A percentile compares a stretch with the other conserved stretches of the same genome.
Conservation (phyloP, 2,329 filamentous ascomycete species). For the Scleromitrula shiraiana region DNA sequence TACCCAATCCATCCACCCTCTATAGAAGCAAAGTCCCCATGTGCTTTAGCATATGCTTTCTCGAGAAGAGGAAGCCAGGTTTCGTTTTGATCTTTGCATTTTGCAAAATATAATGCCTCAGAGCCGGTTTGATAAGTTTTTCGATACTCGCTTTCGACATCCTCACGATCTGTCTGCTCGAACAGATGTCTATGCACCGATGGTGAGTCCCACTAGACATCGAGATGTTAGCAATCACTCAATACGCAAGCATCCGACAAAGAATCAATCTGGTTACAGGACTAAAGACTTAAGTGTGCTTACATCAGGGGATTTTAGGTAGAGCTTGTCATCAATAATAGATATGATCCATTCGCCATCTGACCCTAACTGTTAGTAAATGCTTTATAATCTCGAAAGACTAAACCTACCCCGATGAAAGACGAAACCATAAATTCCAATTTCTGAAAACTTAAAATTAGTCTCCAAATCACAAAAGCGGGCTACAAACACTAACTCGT, state of each 20-base stretch:
- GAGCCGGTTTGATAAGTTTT: slow-evolving; percentile 46
- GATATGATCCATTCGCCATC: slow-evolving; percentile 90
- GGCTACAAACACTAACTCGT: slow-evolving; percentile 30
- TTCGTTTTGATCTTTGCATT: slow-evolving; percentile 67
- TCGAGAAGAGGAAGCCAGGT: slow-evolving; percentile 76
- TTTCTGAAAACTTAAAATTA: slow-evolving; percentile 31
- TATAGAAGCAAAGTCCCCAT: slow-evolving; percentile 70
- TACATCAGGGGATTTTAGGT: slow-evolving; percentile 70
- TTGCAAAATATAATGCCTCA: slow-evolving; percentile 69
- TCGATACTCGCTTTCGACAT: slow-evolving; percentile 62
- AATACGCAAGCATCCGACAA: too few species aligned
- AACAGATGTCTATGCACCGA: slow-evolving; percentile 67
- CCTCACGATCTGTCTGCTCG: slow-evolving; percentile 66
- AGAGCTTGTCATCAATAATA: slow-evolving; percentile 86
- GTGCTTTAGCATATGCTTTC: slow-evolving; percentile 78
- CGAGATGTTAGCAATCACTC: too few species aligned
- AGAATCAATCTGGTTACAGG: too few species aligned
- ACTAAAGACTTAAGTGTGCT: too few species aligned
- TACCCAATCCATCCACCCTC: slow-evolving; percentile 55
- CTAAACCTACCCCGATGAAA: slow-evolving; percentile 53
- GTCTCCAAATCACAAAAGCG: neutral
- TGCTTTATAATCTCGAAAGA: neutral
- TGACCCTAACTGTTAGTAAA: neutral
- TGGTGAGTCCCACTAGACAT: slow-evolving; percentile 77
- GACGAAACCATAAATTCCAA: slow-evolving; percentile 85